phyloP scores from a whole-genome alignment of 2,329 filamentous ascomycete species.

The Podosphaera aphanis region DNA sequence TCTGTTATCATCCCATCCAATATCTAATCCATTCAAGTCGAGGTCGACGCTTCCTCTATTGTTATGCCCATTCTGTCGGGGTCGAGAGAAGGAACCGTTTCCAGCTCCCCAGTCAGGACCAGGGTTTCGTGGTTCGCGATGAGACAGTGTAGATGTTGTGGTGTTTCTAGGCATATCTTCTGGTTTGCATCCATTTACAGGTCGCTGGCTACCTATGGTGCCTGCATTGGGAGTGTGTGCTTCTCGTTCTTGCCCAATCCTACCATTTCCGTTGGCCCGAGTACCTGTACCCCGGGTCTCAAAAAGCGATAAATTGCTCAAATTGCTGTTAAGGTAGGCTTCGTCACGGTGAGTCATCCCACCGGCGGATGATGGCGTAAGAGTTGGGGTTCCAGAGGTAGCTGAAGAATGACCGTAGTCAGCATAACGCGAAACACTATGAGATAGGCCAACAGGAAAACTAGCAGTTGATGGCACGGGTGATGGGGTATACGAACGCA shows the following conservation, averaged over 20 bases:
- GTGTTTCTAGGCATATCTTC: constrained; percentile 13
- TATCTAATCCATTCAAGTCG: constrained; percentile 9
- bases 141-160: constrained; percentile 21
- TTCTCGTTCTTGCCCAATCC: constrained; percentile 27
- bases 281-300: constrained; percentile 12
- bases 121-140: constrained; percentile 39
- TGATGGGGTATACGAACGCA: constrained; percentile 86
- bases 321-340: constrained; percentile 22
- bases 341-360: constrained; percentile 17
- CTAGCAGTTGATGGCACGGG: constrained; percentile 75
- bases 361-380: constrained; percentile 65
- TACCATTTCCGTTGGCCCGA: constrained; percentile 16
- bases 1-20: constrained; percentile 13
- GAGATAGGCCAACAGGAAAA: constrained; percentile 47
- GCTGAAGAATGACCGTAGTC: constrained; percentile 30
- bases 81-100: constrained; percentile 27
- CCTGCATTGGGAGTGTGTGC: constrained; percentile 22
- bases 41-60: constrained; percentile 31
- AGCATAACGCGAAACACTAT: constrained; percentile 34
- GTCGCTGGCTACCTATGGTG: constrained; percentile 42
- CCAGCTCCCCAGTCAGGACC: constrained; percentile 29
- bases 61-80: constrained; percentile 34
- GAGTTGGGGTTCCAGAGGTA: constrained; percentile 39
- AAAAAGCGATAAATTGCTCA: constrained; percentile 35
- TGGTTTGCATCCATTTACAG: constrained; percentile 18